Base-by-base conservation (phyloP, 2,329 filamentous ascomycete species). In the Microascus cirrosus region DNA sequence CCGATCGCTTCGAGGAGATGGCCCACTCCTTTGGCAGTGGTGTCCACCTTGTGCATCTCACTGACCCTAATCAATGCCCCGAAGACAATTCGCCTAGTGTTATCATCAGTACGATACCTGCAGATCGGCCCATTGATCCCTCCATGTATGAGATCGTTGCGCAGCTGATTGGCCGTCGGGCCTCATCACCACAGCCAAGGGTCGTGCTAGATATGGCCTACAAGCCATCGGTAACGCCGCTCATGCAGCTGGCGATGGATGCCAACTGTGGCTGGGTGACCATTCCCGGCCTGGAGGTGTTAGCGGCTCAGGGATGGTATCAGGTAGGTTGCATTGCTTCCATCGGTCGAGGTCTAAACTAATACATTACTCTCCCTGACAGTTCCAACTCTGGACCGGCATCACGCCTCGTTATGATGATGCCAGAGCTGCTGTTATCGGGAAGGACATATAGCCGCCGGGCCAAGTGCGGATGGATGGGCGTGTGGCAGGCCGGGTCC, bases 191-290 rank as follows among this genome's bases (percentile, higher is more conserved):
- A 15, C 32, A n/a, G 18, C 65, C 84, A 36, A 80, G 81, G 22
- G 81, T 94, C 13, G 73, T 97, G 60, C 74, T 97, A 3, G 94
- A 99, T 71, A 96, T 99, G 92, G 93, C 94, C 1, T 99, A 99
- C 72, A 95, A 93, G 71, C 94, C 94, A 22, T 77, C 81, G 0
- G 80, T 89, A 56, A 99, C 94, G 4, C 82, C 86, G 8, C 72
- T 96, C 63, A 96, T 97, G 85, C 81, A 88, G 68, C 75, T 96
- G 68, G 93, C 92, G 2, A 79, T 84, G 64, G 81, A 87, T 63
- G 81, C 82, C 13, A 58, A 55, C 22, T 20, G 54, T 20, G 69
- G 68, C 2, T 99, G 94, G 94, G 80, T 75, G 58, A 90, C 87
- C 1, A 86, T 97, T 61, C 86, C 90, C 8, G 94, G 94, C 0